Percentiles rank a stretch among this genome's conserved stretches.
Conservation (phyloP, 73 alveolate species). For the Stentor roeselii region DNA sequence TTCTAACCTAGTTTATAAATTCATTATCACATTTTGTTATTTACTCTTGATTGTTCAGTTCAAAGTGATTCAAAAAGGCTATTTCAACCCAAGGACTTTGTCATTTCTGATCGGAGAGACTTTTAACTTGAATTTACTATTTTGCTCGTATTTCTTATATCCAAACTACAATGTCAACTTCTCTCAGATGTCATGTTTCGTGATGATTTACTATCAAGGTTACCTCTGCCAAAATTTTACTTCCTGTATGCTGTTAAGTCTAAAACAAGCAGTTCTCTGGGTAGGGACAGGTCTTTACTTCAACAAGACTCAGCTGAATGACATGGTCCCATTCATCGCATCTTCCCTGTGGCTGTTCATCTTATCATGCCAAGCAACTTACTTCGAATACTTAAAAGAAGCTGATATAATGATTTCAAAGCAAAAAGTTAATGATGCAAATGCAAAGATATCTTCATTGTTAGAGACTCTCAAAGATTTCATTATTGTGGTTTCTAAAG, state of each 20-base stretch:
- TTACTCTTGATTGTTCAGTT: too few relatives aligned
- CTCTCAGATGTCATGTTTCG: not conserved
- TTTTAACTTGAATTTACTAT: not conserved
- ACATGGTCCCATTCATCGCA: not conserved
- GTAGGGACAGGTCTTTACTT: not conserved
- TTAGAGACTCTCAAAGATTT: not conserved
- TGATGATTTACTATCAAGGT: not conserved
- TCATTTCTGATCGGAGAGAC: not conserved
- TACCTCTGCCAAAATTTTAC: not conserved
- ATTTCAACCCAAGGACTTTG: not conserved
- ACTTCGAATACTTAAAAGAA: not conserved
- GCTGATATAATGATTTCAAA: not conserved
- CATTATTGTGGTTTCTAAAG: not conserved
- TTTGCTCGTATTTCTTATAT: not conserved
- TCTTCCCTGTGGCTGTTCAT: not conserved
- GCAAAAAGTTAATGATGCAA: not conserved
- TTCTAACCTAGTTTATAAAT: too few relatives aligned
- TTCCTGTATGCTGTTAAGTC: not conserved
- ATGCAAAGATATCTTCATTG: not conserved
- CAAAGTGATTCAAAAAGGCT: too few relatives aligned
- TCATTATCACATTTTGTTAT: too few relatives aligned
- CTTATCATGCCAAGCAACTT: not conserved
- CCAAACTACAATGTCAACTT: not conserved
- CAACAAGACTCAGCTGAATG: too few relatives aligned
- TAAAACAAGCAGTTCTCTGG: not conserved